Percentiles rank a stretch among this genome's conserved stretches.
phyloP scores from a whole-genome alignment of 345 rosid genomes.

The Streptanthus diversifolius region DNA sequence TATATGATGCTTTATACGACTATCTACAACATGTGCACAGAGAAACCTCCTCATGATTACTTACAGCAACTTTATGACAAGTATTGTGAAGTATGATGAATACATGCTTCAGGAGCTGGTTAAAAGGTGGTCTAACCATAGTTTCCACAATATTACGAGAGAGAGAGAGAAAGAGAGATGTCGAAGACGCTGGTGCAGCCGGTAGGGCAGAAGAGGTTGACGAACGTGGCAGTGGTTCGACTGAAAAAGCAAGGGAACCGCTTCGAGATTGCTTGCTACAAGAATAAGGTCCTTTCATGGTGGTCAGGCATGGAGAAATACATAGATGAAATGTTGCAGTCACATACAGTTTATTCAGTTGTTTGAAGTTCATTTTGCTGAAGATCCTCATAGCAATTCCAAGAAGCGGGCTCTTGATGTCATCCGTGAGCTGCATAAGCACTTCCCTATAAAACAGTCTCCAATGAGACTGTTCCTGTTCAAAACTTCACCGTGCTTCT shows the following conservation, averaged over 20 bases:
- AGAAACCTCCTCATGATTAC: constrained; percentile 72
- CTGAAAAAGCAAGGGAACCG: constrained; percentile 83
- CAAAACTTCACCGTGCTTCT: constrained; percentile 45
- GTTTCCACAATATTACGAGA: not conserved
- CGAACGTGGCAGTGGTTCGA: constrained; percentile 93
- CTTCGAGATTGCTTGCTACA: constrained; percentile 96
- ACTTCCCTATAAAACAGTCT: constrained; percentile 84
- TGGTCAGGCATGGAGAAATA: constrained; percentile 95
- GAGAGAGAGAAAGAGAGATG: constrained; percentile 40
- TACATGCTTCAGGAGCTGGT: no score
- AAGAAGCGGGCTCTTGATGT: constrained; percentile 98
- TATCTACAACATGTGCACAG: constrained; percentile 71
- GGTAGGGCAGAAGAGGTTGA: constrained; percentile 86
- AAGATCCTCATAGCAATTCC: constrained; percentile 80
- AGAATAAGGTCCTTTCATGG: constrained; percentile 99
- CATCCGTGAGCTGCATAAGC: constrained; percentile 90
- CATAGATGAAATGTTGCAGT: constrained; percentile 91
- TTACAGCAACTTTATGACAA: constrained; percentile 79
- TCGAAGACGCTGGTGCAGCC: constrained; percentile 84
- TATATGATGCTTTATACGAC: constrained; percentile 15
- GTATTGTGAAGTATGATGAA: constrained; percentile 57
- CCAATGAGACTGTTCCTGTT: constrained; percentile 70
- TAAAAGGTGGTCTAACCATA: no score
- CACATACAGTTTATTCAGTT: constrained; percentile 82
- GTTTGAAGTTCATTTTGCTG: constrained; percentile 94